Evolutionary conservation across 441 rosid species (phyloP).

Genomic region (Croton laevigatus): DNA sequence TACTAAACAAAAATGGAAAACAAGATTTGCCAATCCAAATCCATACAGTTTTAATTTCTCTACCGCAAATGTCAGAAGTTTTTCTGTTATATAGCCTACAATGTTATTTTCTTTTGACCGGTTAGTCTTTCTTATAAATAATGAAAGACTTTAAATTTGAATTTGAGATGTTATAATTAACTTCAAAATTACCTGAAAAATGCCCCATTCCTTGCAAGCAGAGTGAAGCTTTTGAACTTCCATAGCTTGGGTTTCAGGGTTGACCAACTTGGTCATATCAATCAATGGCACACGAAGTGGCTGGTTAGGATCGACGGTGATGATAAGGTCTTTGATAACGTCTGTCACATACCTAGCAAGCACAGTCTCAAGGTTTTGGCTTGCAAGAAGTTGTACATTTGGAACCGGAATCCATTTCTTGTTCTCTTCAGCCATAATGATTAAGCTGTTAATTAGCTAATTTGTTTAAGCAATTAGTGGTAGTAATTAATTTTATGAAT

Average conservation of each 20-base stretch:
- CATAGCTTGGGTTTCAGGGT: not conserved
- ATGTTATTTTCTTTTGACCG: too few relatives aligned
- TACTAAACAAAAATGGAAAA: constrained; percentile 21
- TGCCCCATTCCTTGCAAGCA: constrained; percentile 36
- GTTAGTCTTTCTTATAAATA: too few relatives aligned
- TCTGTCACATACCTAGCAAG: constrained; percentile 30
- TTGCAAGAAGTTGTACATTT: constrained; percentile 34
- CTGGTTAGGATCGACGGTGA: not conserved
- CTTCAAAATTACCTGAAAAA: constrained; percentile 31
- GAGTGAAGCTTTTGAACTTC: constrained; percentile 31
- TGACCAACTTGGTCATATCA: constrained; percentile 29
- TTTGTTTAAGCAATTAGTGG: too few relatives aligned
- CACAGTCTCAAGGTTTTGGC: constrained; percentile 17
- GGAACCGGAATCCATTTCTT: constrained; percentile 27
- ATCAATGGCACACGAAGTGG: constrained; percentile 27
- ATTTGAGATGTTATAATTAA: too few relatives aligned
- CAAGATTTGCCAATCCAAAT: too few relatives aligned
- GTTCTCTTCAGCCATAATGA: not conserved
- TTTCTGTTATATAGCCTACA: too few relatives aligned
- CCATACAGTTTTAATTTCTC: too few relatives aligned
- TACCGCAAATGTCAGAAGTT: too few relatives aligned
- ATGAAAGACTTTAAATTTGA: too few relatives aligned
- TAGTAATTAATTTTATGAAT: too few relatives aligned
- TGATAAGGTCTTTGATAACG: constrained; percentile 10
- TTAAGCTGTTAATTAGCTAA: not conserved